Evolutionary conservation across 495 filamentous ascomycete species (phyloP).

Genomic region (Tricharina praecox): DNA sequence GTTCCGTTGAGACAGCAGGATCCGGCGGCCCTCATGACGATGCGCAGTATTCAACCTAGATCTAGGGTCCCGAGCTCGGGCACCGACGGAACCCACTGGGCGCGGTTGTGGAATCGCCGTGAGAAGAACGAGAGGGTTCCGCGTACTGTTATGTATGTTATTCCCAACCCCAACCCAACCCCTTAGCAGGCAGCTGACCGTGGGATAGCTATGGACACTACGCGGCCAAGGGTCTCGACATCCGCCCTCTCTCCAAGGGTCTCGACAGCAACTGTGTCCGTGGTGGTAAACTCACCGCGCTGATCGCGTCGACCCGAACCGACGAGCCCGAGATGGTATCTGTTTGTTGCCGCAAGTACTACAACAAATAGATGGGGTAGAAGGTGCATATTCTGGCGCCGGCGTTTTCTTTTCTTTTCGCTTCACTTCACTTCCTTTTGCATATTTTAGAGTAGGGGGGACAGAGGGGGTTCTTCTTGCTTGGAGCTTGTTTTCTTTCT

Average conservation of each 20-base stretch:
- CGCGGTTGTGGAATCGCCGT: conserved; percentile 40
- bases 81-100: conserved; percentile 19
- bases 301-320: conserved; percentile 34
- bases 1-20: conserved; percentile 49
- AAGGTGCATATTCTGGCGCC: too few species aligned
- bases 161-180: background rate
- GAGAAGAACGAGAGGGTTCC: conserved; percentile 7
- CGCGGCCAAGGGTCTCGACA: conserved; percentile 48
- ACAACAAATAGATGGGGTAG: background rate
- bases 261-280: conserved; percentile 68
- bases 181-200: background rate
- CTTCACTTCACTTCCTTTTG: too few species aligned
- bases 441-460: too few species aligned
- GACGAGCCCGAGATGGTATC: background rate
- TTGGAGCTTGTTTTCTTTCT: too few species aligned
- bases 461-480: too few species aligned
- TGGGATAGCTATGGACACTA: conserved; percentile 65
- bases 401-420: too few species aligned
- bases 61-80: conserved; percentile 12
- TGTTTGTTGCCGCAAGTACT: background rate
- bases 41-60: conserved; percentile 47
- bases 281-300: conserved; percentile 56
- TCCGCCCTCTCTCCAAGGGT: conserved; percentile 58
- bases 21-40: conserved; percentile 71
- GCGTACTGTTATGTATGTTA: conserved; percentile 16